Evolutionary conservation across 2,329 filamentous ascomycete genomes (phyloP), one percentile per base, ranked within the genome.

Genomic region (Colletotrichum abscissum): DNA sequence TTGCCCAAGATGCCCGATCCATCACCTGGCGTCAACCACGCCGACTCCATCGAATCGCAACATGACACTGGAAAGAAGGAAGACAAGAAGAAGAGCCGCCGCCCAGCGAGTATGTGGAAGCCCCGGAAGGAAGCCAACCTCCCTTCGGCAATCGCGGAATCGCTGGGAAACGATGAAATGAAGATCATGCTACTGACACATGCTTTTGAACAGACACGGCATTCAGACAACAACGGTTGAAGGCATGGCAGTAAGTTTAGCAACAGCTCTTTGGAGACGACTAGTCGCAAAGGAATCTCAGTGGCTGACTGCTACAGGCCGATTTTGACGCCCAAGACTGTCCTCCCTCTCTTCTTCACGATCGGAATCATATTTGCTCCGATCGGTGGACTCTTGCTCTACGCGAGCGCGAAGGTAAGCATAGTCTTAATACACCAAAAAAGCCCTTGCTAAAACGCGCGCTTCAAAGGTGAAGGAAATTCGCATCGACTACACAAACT

Each of bases 221-320:
- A 12, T 99, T 98, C 82, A 91, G 97, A 79, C 97, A 99, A 82
- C 97, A 99, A 85, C 92, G 97, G 81, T 86, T 99, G 83, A 98
- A 98, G 86, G 97, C 97, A 86, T 99, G 97, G 97, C 97, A 99
- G 93, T 97, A 88, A 84, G 95, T 90, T 55, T 58, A 79, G 88
- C 82, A 67, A 75, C 60, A 72, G 75, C 30, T 69, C 72, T 56
- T 28, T 26, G 58, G 49, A 8, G 30, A 30, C 24, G 33, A 57
- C 49, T 22, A 58, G 60, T 49, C 6, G 59, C 52, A 24, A 63
- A 33, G 42, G n/a, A 49, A 63, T 35, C 16, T 60, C 28, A 5
- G 54, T 58, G 19, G 65, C 74, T 75, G 59, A 79, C 66, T 58
- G n/a, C 33, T 56, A 69, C 80, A 97, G 94, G 85, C 96, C 96